Base-by-base conservation (phyloP, 169 alveolate genomes). In the Plasmodium vivax region DNA sequence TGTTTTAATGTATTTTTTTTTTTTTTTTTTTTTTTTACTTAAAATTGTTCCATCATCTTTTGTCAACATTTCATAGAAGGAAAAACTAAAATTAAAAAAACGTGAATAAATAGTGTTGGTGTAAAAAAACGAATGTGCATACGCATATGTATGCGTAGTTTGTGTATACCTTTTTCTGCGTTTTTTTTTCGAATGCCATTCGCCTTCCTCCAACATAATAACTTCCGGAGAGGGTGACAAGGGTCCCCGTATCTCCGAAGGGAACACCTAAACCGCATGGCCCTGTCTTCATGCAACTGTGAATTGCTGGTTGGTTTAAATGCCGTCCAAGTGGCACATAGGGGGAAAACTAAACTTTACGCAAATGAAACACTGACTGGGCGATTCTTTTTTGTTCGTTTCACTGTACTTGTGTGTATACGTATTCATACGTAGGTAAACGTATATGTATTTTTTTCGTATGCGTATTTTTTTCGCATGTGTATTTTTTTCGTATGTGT, bases 1-100 rank as follows among this genome's bases (percentile, higher is more conserved):
- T 85, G 72, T 85, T 85, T 85, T 85, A 62, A 62, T 74, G n/a
- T 75, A 14, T n/a, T 73, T 71, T 84, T 85, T 85, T 85, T 85
- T 73, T 73, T 85, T 45, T 73, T 41, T 75, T 27, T 73, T 71
- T 84, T 41, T 84, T 14, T 51, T 51, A 79, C 74, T 85, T 85
- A 12, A 71, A 84, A 84, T 84, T 84, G 92, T 43, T 84, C 73
- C 58, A 62, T 84, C 92, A n/a, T 71, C n/a, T 16, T 73, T 85
- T 85, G 43, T 85, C 79, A 74, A 47, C 54, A 16, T 85, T 85
- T 85, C 41, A 72, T 74, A 47, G 16, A 85, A 74, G 75, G 77
- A 41, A 85, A 47, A 85, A 85, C 84, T 85, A 41, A 85, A 71
- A 23, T 51, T 84, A 72, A 84, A 71, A 85, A 85, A 68, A 27